Percentiles rank a stretch among this genome's conserved stretches.
phyloP scores from a whole-genome alignment of 176 grass and related monocot genomes.

The Sorghum bicolor region Sorghum_bicolor_NCBIv3 NC_012870.2:68102001-68102500 shows the following conservation, averaged over 20 bases:
- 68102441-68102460: background rate
- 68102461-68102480: background rate
- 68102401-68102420: background rate
- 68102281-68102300: background rate
- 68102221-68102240: constrained; percentile 7
- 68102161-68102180: background rate
- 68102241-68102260: background rate
- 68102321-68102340: background rate
- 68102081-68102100: background rate
- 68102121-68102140: background rate
- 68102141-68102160: background rate
- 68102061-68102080: background rate
- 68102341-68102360: background rate
- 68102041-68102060: background rate
- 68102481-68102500: constrained; percentile 41
- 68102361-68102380: background rate
- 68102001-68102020: background rate
- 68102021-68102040: background rate
- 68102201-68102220: background rate
- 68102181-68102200: background rate
- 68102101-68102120: background rate
- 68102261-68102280: background rate
- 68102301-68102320: background rate
- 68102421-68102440: background rate
- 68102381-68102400: background rate